phyloP scores from a whole-genome alignment of 176 grass and related monocot species.

The Ensete ventricosum region DNA sequence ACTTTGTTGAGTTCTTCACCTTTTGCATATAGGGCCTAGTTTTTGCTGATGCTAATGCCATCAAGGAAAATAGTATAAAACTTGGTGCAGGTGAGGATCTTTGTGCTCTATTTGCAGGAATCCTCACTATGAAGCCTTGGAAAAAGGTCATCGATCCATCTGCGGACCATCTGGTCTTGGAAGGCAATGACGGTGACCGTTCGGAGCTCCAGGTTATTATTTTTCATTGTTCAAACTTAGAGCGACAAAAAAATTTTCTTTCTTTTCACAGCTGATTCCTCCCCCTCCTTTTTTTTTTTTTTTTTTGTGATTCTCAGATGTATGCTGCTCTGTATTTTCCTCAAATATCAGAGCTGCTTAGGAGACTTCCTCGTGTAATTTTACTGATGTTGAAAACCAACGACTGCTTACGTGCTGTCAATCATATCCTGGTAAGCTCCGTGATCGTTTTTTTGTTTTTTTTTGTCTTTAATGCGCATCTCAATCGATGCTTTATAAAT shows the following conservation, averaged over 20 bases:
- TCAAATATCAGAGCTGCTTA: conserved; percentile 79
- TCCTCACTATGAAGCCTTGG: conserved; percentile 94
- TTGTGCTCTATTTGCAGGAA: conserved; percentile 63
- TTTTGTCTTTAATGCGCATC: too few relatives aligned
- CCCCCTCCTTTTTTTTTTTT: not conserved
- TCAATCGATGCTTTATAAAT: too few relatives aligned
- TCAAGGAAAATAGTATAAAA: conserved; percentile 73
- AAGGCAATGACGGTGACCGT: conserved; percentile 36
- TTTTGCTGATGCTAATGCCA: conserved; percentile 60
- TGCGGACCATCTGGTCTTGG: conserved; percentile 62
- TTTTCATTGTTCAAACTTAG: not conserved
- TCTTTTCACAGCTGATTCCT: not conserved
- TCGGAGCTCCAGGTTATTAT: conserved; percentile 68
- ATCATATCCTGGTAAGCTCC: conserved; percentile 64
- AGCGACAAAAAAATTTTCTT: too few relatives aligned
- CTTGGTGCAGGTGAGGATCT: conserved; percentile 92
- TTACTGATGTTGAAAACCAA: conserved; percentile 98
- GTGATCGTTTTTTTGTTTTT: too few relatives aligned
- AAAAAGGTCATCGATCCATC: conserved; percentile 77
- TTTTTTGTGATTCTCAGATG: conserved; percentile 32
- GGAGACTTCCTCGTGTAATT: conserved; percentile 79
- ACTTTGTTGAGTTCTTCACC: not conserved
- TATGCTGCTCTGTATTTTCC: conserved; percentile 67
- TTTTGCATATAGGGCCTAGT: conserved; percentile 51
- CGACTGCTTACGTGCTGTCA: conserved; percentile 80